Base-by-base conservation (phyloP, 139 green algal species). In the Asterochloris erici region DNA sequence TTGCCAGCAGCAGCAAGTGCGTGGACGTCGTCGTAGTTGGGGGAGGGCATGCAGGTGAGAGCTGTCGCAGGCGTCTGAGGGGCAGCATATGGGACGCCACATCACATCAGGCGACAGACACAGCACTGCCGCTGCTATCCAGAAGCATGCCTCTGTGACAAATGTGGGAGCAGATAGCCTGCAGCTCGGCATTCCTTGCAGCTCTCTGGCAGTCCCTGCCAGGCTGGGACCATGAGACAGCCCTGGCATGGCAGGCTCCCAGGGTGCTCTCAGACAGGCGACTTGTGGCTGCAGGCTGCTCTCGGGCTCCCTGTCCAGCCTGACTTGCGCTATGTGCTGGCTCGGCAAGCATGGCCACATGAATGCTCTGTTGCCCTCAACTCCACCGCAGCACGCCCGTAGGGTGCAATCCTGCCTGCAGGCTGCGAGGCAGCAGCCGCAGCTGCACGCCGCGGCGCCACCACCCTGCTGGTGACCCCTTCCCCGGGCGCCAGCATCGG, bases 381-480 rank as follows among this genome's bases (percentile, higher is more conserved):
- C 0, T 63, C 6, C 19, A 79, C 9, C 4, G 29, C 64, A 19
- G 74, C 12, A 26, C 16, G 28, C 17, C 27, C 24, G 68, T 63
- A 23, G 23, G 38, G 38, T 54, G 38, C 38, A 2, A 54, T 54
- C 38, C 38, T 54, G 38, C 38, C 38, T 54, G 84, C 90, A 62
- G 90, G 90, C 0, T 89, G 83, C 26, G 90, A 93, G 63, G 90
- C 90, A 23, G 90, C 89, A 14, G 90, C 89, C 15, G 90, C 90
- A 24, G 82, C 90, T 10, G 85, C 84, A 0, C 81, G 90, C 0
- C 83, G 90, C 0, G 90, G 90, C 12, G 89, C 90, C 4, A 28
- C 13, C 23, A 90, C 87, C 9, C 61, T 91, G 23, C 85, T 93
- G 9, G 84, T 92, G 10, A 92, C 87, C 0, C 88, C 88, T 17